phyloP scores from a whole-genome alignment of 2,329 filamentous ascomycete species.

The Xylariomycetidae sp. region DNA sequence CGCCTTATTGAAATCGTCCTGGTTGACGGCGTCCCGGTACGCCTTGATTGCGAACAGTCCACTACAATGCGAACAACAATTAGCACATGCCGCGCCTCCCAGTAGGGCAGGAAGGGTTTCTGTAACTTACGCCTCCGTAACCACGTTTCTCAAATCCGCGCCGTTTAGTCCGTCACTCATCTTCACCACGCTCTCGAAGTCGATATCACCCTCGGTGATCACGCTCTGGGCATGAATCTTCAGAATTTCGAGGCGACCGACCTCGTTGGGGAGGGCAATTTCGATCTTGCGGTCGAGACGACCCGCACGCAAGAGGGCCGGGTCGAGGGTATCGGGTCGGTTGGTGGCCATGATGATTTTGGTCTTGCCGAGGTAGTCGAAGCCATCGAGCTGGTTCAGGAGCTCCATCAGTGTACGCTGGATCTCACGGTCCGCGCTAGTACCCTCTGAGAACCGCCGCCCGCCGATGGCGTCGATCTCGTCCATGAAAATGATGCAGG shows the following conservation, averaged over 20 bases:
- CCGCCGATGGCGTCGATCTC: conserved; percentile 99
- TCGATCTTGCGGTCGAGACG: conserved; percentile 97
- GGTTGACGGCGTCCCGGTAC: conserved; percentile 91
- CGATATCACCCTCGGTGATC: conserved; percentile 87
- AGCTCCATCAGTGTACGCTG: conserved; percentile 98
- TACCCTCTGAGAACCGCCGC: conserved; percentile 93
- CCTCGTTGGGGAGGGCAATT: conserved; percentile 94
- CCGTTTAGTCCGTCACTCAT: conserved; percentile 99
- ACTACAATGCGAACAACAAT: conserved; percentile 39
- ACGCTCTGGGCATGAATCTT: conserved; percentile 94
- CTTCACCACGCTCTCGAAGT: conserved; percentile 99
- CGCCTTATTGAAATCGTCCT: conserved; percentile 99
- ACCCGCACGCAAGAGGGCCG: conserved; percentile 84
- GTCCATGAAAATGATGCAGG: conserved; percentile 99
- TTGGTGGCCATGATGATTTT: conserved; percentile 99
- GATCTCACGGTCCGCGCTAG: conserved; percentile 95
- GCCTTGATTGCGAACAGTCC: conserved; percentile 98
- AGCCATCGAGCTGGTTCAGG: conserved; percentile 96
- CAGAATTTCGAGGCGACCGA: conserved; percentile 90
- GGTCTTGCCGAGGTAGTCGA: conserved; percentile 98
- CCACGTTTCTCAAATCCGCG: conserved; percentile 93
- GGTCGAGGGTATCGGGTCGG: conserved; percentile 91
- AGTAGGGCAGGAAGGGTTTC: too few relatives aligned
- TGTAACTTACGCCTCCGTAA: conserved; percentile 95
- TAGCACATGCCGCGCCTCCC: too few relatives aligned